Base-by-base conservation (phyloP, 2,329 filamentous ascomycete species). In the Alternaria triticimaculans region DNA sequence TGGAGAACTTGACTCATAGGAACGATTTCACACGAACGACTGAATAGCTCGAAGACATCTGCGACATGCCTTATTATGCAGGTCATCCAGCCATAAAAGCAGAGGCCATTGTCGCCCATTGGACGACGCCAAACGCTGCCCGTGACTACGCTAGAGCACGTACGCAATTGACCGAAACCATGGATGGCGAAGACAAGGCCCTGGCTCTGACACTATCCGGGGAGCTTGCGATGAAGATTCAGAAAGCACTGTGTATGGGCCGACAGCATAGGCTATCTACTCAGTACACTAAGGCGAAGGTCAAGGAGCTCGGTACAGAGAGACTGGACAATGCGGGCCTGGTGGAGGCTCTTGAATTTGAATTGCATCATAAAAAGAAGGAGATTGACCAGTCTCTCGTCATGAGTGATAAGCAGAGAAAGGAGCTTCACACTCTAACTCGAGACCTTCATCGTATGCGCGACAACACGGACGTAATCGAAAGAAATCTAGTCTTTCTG, bases 401-500 rank as follows among this genome's bases (percentile, higher is more conserved):
- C 3, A 9, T 9, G 4, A 49, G 23, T 5, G 14, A 49, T 15
- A 3, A 5, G 4, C 46, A 49, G 5, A 49, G 20, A 3, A 9
- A 26, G 10, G 46, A 49, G 46, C 23, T 49, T 49, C 18, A 9
- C 4, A 14, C 5, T 6, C 7, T 49, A 9, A 8, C 46, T 6
- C 5, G 7, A 49, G 46, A 28, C 2, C 6, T 26, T 2, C 23
- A 49, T 28, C 14, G 20, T 3, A 28, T 23, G 46, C 46, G 46
- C 46, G 3, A 10, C 9, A 49, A 49, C 2, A 10, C 28, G 5
- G 46, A 20, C 2, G 46, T 49, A 2, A 28, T 28, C 4, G 46
- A 49, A 1, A 12, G 25, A 0, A 28, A 49, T 5, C 0, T 49
- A 2, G 15, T 49, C 9, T 7, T 0, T 0, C 46, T 49, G 1